Conservation (phyloP, 192 early-diverging fungal species). For the Entomortierella chlamydospora region DNA sequence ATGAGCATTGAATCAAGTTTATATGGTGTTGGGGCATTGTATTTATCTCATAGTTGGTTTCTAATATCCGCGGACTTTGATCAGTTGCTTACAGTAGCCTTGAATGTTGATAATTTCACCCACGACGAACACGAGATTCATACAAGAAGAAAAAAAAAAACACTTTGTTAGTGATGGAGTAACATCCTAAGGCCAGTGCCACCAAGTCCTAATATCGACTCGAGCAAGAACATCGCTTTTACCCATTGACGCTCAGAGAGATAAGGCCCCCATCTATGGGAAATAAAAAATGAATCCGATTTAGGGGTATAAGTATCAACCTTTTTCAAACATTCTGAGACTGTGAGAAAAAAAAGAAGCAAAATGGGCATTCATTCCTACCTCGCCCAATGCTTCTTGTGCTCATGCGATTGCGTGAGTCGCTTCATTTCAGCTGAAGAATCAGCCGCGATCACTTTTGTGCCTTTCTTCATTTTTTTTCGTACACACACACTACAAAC, state of each 20-base stretch:
- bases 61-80: too few relatives aligned
- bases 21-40: too few relatives aligned
- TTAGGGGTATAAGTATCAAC: too few relatives aligned
- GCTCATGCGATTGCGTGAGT: conserved; percentile 18
- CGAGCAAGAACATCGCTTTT: conserved; percentile 8
- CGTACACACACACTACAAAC: background rate
- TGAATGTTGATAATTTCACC: too few relatives aligned
- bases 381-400: conserved; percentile 49
- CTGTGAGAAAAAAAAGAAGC: background rate
- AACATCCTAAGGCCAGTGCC: too few relatives aligned
- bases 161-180: too few relatives aligned
- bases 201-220: too few relatives aligned
- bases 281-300: background rate
- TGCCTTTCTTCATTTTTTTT: background rate
- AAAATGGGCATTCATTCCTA: background rate
- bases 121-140: background rate
- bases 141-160: background rate
- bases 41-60: too few relatives aligned
- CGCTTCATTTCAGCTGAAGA: conserved; percentile 28
- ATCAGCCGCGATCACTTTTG: conserved; percentile 5
- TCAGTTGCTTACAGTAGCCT: conserved; percentile 5
- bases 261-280: conserved; percentile 48
- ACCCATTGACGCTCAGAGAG: conserved; percentile 55
- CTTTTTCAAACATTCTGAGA: too few relatives aligned
- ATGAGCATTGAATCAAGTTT: too few relatives aligned